Evolutionary conservation across 129 eudicot genomes (phyloP).

Genomic region (Arctium minus): DNA sequence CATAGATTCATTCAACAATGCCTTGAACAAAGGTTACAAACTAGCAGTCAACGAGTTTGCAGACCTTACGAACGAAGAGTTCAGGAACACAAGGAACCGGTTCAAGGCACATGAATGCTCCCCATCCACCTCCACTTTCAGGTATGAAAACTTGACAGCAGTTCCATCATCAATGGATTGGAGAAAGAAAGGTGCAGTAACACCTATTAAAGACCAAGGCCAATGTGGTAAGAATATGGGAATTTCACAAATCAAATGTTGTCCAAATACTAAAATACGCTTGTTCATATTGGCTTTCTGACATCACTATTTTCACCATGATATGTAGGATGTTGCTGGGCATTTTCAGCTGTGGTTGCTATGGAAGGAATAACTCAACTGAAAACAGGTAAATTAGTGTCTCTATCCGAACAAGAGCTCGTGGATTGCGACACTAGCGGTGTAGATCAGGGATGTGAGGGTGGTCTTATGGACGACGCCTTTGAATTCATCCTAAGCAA

Average conservation of each 20-base stretch:
- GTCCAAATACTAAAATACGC: background rate
- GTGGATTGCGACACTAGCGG: slow-evolving; percentile 36
- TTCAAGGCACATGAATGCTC: slow-evolving; percentile 20
- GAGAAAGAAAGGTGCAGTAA: slow-evolving; percentile 21
- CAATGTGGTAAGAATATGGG: slow-evolving; percentile 27
- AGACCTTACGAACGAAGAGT: slow-evolving; percentile 23
- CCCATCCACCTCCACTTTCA: slow-evolving; percentile 9
- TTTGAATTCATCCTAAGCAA: slow-evolving; percentile 21
- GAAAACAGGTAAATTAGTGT: slow-evolving; percentile 27
- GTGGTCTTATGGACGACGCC: slow-evolving; percentile 31
- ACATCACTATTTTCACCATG: background rate
- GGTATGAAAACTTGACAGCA: slow-evolving; percentile 8
- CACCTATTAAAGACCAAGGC: slow-evolving; percentile 35
- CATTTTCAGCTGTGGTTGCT: slow-evolving; percentile 36
- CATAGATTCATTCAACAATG: slow-evolving; percentile 10
- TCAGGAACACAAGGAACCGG: slow-evolving; percentile 10
- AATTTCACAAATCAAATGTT: background rate
- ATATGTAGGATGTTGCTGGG: slow-evolving; percentile 27
- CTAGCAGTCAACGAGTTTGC: slow-evolving; percentile 15
- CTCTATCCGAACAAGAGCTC: slow-evolving; percentile 33
- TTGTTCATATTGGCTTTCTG: background rate
- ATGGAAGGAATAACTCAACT: slow-evolving; percentile 37
- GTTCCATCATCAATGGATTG: slow-evolving; percentile 26
- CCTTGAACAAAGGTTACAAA: background rate
- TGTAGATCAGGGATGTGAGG: slow-evolving; percentile 29